These are phyloP conservation scores for Pistacia integerrima DNA, from an alignment of 345 rosid genomes.

Conservation along the genomic window DNA sequence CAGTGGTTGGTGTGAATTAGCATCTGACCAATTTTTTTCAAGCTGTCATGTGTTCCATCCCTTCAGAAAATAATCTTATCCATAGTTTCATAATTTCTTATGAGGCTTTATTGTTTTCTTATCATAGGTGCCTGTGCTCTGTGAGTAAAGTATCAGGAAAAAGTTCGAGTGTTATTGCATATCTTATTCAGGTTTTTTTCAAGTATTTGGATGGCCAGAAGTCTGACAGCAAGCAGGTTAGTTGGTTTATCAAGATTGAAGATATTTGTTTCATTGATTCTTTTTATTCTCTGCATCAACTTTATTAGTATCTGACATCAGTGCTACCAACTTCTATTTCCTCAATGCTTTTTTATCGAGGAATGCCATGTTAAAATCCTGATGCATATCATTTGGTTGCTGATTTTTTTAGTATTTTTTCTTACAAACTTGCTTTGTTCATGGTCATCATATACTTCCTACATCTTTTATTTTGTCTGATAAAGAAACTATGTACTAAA, in stretches of 20 bases:
- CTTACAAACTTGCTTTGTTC: neutral
- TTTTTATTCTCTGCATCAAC: neutral
- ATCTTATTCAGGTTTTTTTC: constrained; percentile 87
- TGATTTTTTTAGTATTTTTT: neutral
- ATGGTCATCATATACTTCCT: neutral
- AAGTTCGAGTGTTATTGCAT: constrained; percentile 69
- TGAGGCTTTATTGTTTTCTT: constrained; percentile 10
- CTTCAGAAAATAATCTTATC: neutral
- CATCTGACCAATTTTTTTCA: neutral
- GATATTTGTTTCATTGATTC: neutral
- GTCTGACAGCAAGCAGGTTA: constrained; percentile 82
- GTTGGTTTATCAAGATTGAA: constrained; percentile 25
- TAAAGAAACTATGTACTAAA: too few relatives aligned
- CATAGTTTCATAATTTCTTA: constrained; percentile 7
- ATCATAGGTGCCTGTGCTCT: constrained; percentile 85
- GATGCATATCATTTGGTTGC: neutral
- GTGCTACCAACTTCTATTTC: neutral
- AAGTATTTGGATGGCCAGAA: constrained; percentile 77
- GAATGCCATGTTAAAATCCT: neutral
- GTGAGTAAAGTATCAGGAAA: constrained; percentile 77
- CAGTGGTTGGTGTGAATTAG: neutral
- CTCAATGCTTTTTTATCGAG: neutral
- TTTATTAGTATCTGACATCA: neutral
- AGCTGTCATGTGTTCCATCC: constrained; percentile 2
- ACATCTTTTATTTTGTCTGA: neutral